Percentiles rank a stretch among this genome's conserved stretches.
phyloP scores from a whole-genome alignment of 176 grass and related monocot species.

The barley (Hordeum vulgare) region DNA sequence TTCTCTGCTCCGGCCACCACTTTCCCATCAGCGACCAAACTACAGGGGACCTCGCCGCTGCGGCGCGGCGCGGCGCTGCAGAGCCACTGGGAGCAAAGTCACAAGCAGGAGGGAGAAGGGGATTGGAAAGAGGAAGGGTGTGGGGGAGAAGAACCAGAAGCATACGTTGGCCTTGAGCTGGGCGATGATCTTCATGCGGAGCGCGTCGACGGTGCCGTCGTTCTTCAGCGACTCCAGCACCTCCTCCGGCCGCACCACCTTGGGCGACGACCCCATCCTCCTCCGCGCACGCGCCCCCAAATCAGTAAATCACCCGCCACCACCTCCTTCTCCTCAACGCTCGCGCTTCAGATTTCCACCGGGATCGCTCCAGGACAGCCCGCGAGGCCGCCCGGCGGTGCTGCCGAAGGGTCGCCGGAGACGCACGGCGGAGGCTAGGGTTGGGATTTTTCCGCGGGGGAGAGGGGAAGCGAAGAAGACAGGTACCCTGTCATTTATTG shows the following conservation, averaged over 20 bases:
- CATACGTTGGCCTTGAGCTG: conserved; percentile 94
- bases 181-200: conserved; percentile 93
- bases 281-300: not conserved
- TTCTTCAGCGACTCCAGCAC: conserved; percentile 87
- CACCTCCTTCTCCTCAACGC: not conserved
- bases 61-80: too few relatives aligned
- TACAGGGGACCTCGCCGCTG: not conserved
- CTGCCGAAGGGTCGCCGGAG: not conserved
- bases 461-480: not conserved
- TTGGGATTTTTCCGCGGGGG: not conserved
- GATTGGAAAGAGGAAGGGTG: not conserved
- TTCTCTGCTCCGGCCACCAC: not conserved
- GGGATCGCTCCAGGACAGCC: not conserved
- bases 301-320: not conserved
- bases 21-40: not conserved
- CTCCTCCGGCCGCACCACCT: conserved; percentile 74
- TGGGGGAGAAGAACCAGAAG: not conserved
- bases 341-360: not conserved
- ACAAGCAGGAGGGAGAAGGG: not conserved
- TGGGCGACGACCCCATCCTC: conserved; percentile 55
- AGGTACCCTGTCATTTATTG: not conserved
- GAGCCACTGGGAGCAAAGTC: not conserved
- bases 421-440: not conserved
- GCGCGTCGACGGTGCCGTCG: conserved; percentile 86
- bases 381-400: not conserved